Base-by-base conservation (phyloP, 1,139 yeast species). In the Diutina catenulata region DNA sequence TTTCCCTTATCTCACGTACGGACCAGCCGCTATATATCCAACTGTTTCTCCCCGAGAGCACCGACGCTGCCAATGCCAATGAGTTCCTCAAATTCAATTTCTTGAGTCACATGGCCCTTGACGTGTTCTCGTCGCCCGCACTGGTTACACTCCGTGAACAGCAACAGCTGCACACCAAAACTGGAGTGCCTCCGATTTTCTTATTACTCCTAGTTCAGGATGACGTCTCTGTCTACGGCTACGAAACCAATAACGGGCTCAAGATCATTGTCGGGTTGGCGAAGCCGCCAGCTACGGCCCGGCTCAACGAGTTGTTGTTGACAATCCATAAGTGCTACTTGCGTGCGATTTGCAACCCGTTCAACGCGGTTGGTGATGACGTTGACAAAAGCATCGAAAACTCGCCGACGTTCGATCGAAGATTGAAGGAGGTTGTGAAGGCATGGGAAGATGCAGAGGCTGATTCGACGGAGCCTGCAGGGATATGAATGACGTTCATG, bases 101-200 rank as follows among this genome's bases (percentile, higher is more conserved):
- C 46, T 56, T 77, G 25, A 68, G 80, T 13, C 81, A 77, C 50
- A 76, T 77, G 80, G 76, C 82, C 2, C 54, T 77, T 19, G 84
- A 77, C 51, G 66, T 76, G 16, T 75, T 77, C 46, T 60, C 75
- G 25, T 70, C 78, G 15, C 78, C 80, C 1, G 43, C 63, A n/a
- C 58, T 68, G 28, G 44, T 63, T 33, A 49, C 56, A 33, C 49
- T 65, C 36, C 52, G 70, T 19, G 70, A 64, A 42, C 67, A 59
- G 41, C 67, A 62, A 36, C 68, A 60, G 32, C 56, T 59, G 9
- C 42, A 43, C n/a, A 49, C 49, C 14, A 43, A 43, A 46, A 50
- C 27, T 28, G 62, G 60, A 4, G 64, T 62, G 38, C 25, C 35
- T 7, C 35, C 35, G n/a, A 31, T 31, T 5, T 31, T 21, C 13